Evolutionary conservation across 306 rosid genomes (phyloP).

Genomic region (Malus fusca): DNA sequence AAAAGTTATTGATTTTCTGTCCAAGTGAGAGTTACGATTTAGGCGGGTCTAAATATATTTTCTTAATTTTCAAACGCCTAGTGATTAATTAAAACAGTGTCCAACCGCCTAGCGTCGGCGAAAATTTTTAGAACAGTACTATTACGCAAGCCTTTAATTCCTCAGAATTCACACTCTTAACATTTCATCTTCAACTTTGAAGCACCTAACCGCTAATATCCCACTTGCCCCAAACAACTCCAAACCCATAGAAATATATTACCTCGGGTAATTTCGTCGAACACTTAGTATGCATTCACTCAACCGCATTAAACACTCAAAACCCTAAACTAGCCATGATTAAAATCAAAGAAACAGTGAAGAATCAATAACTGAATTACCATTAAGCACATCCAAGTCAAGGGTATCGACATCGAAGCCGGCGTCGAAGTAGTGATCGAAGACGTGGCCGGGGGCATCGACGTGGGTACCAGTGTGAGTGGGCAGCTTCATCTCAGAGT

Average conservation of each 20-base stretch:
- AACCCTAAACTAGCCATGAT: neutral
- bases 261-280: neutral
- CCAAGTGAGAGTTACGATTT: too few species aligned
- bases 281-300: neutral
- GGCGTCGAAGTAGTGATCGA: conserved; percentile 70
- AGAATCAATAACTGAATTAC: conserved; percentile 30
- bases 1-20: too few species aligned
- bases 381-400: conserved; percentile 66
- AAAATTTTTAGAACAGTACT: too few species aligned
- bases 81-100: too few species aligned
- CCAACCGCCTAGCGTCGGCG: accelerated
- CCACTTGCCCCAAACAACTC: neutral
- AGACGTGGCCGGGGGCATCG: conserved; percentile 73
- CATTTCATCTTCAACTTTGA: neutral
- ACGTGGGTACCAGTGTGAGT: conserved; percentile 85
- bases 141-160: too few species aligned
- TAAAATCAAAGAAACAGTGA: neutral
- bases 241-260: neutral
- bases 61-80: too few species aligned
- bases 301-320: neutral
- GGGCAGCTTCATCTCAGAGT: conserved; percentile 52
- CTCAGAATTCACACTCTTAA: too few species aligned
- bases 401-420: conserved; percentile 83
- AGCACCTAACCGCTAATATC: neutral
- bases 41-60: accelerated